Evolutionary conservation across 2,329 filamentous ascomycete species (phyloP).

Genomic region (Scopulariopsis brevicaulis): DNA sequence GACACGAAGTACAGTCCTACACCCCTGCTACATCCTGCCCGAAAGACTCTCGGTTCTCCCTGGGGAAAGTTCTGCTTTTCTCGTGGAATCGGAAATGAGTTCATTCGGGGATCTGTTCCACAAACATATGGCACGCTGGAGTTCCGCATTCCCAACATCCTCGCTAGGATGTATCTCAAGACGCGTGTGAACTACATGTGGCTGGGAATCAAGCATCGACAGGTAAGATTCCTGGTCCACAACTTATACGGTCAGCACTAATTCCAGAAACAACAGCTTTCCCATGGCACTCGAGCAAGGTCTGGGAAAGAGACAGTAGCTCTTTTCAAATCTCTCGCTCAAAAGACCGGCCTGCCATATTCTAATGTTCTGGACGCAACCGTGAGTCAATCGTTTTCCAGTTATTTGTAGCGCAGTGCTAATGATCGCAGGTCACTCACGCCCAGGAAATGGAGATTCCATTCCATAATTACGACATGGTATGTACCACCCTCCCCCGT

Average conservation of each 20-base stretch:
- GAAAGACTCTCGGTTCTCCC: neutral
- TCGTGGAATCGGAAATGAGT: neutral
- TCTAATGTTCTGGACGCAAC: neutral
- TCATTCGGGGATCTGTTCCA: neutral
- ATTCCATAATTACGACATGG: neutral
- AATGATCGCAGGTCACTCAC: neutral
- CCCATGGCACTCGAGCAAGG: neutral
- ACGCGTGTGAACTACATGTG: neutral
- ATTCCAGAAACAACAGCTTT: neutral
- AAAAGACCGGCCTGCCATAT: neutral
- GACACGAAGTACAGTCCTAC: neutral
- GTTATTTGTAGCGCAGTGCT: neutral
- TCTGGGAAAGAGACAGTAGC: neutral
- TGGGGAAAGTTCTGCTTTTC: neutral
- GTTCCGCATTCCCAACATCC: neutral
- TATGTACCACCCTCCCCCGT: neutral
- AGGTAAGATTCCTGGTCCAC: neutral
- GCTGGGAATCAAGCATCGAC: neutral
- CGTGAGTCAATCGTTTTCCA: neutral
- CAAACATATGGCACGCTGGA: neutral
- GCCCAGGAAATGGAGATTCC: neutral
- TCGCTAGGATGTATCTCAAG: neutral
- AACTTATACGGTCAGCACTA: neutral
- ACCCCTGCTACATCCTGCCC: neutral
- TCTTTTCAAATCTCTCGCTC: neutral